A percentile compares a stretch with the other conserved stretches of the same genome.
Evolutionary conservation across 2,329 filamentous ascomycete species (phyloP).

Genomic region (Pseudocercospora vitis): DNA sequence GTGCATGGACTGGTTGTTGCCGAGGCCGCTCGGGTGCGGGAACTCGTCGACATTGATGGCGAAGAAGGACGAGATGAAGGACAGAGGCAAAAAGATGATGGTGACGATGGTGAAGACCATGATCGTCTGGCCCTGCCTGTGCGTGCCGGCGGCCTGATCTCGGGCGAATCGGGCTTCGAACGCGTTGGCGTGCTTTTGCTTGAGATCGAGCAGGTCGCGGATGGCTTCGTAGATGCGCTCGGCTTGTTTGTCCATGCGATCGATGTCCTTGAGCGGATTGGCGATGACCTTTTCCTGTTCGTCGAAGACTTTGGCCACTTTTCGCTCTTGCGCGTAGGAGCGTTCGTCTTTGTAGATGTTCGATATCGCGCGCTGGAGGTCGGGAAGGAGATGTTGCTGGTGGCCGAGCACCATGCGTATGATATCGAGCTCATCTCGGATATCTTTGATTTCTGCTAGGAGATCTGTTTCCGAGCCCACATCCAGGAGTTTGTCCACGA

Average conservation of each 20-base stretch:
- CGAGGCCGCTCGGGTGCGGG: slow-evolving; percentile 35
- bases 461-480: slow-evolving; percentile 62
- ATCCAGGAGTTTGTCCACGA: slow-evolving; percentile 59
- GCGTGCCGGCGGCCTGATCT: slow-evolving; percentile 62
- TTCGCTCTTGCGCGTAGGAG: slow-evolving; percentile 39
- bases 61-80: slow-evolving; percentile 58
- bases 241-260: slow-evolving; percentile 64
- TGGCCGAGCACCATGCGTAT: slow-evolving; percentile 55
- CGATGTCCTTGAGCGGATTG: slow-evolving; percentile 50
- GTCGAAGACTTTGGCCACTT: slow-evolving; percentile 54
- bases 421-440: slow-evolving; percentile 67
- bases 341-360: slow-evolving; percentile 41
- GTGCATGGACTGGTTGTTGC: slow-evolving; percentile 30
- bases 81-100: slow-evolving; percentile 57
- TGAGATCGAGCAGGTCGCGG: slow-evolving; percentile 64
- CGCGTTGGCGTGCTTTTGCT: slow-evolving; percentile 68
- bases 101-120: slow-evolving; percentile 62
- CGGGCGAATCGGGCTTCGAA: slow-evolving; percentile 63
- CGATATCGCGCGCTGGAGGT: slow-evolving; percentile 49
- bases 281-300: slow-evolving; percentile 61
- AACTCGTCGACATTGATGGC: slow-evolving; percentile 56
- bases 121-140: slow-evolving; percentile 57
- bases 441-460: slow-evolving; percentile 65
- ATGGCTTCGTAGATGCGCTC: slow-evolving; percentile 60
- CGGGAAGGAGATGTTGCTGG: slow-evolving; percentile 49